Evolutionary conservation across 371 early-diverging fungal genomes (phyloP).

Genomic region (Basidiobolus meristosporus): DNA sequence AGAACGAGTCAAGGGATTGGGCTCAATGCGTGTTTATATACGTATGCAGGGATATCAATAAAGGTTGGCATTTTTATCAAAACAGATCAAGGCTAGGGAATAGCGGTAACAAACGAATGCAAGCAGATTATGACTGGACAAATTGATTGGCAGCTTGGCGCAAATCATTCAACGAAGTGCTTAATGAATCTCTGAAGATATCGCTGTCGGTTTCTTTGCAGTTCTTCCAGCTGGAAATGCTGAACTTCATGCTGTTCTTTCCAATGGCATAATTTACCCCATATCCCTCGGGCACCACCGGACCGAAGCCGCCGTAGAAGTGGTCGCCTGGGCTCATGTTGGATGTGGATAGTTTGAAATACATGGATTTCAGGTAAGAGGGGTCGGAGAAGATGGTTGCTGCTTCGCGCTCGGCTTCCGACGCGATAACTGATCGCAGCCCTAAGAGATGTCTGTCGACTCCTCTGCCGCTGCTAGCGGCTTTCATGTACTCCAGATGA

Average conservation of each 20-base stretch:
- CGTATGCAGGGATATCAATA: no score
- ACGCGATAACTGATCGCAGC: constrained; percentile 30
- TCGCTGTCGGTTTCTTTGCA: constrained; percentile 19
- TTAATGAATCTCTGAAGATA: neutral
- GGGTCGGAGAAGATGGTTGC: constrained; percentile 48
- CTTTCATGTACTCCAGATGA: constrained; percentile 47
- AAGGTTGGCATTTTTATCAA: no score
- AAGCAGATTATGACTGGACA: no score
- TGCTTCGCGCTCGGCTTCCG: constrained; percentile 18
- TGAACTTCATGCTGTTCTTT: constrained; percentile 56
- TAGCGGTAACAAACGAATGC: no score
- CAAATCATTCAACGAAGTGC: neutral
- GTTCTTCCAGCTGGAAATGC: constrained; percentile 42
- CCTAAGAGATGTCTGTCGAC: constrained; percentile 72
- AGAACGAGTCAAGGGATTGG: no score
- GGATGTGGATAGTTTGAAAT: constrained; percentile 43
- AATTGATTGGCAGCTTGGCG: no score
- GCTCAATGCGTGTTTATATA: no score
- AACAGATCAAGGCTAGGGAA: no score
- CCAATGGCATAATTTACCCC: constrained; percentile 76
- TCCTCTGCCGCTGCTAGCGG: constrained; percentile 42
- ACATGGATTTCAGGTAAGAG: constrained; percentile 29
- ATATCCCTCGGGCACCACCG: constrained; percentile 58
- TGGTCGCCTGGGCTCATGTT: constrained; percentile 55
- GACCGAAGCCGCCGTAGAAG: constrained; percentile 66